A percentile compares a stretch with the other conserved stretches of the same genome.
These are phyloP conservation scores for Acanthochlamys bracteata DNA, from an alignment of 106 monocot species.

Conservation along the genomic window DNA sequence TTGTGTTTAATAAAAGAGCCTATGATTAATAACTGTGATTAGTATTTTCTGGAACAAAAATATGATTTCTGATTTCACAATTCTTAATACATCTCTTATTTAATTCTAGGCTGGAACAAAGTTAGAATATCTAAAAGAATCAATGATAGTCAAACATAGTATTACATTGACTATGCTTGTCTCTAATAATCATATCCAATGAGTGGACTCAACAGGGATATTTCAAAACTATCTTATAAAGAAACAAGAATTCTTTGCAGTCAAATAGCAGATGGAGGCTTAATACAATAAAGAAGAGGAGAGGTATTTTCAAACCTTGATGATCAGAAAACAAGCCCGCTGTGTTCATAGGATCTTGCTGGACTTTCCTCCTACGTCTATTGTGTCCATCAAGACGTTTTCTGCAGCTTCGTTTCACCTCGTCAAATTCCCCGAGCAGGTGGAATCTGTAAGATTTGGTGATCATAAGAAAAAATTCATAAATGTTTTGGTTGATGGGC, in stretches of 20 bases:
- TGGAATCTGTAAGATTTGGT: constrained; percentile 1
- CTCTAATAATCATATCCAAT: no score
- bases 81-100: no score
- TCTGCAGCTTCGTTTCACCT: constrained; percentile 10
- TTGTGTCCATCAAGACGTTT: constrained; percentile 12
- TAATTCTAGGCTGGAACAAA: no score
- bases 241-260: background rate
- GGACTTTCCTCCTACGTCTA: constrained; percentile 7
- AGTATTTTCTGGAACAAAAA: no score
- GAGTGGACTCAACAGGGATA: no score
- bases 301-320: background rate
- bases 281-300: background rate
- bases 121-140: no score
- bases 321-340: constrained; percentile 1
- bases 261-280: background rate
- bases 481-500: background rate
- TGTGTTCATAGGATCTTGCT: constrained; percentile 6
- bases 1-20: no score
- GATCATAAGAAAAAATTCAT: background rate
- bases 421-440: constrained; percentile 9
- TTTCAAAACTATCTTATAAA: background rate
- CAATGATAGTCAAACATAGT: no score
- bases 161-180: no score
- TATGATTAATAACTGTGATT: no score
- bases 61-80: no score